Evolutionary conservation across 345 rosid genomes (phyloP), one percentile per base, ranked within the genome.

Genomic region (Gossypium mustelinum): DNA sequence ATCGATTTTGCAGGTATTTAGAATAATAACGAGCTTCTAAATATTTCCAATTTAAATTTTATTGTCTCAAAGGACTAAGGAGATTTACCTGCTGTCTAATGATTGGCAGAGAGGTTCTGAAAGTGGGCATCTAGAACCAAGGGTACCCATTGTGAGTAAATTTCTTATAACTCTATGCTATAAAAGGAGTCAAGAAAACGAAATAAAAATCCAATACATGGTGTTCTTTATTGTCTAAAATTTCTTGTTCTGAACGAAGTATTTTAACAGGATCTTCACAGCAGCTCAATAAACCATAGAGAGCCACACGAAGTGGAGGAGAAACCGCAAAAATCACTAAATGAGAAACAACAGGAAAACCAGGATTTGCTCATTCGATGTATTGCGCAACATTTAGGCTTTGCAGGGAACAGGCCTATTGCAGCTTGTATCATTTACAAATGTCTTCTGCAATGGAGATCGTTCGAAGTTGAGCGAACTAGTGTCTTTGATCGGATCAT

Each of bases 391-490:
- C 97, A 88, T 76, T 83, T 94, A 20, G 97, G 98, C 7, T 94
- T 89, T 76, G 84, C 91, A 10, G 89, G 85, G 69, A 90, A 90
- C 81, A 82, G 94, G 77, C 97, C 98, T 10, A 84, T 90, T 22
- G 92, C 97, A 67, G 98, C 97, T 48, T 94, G 98, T 79, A 90
- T 89, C 82, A 90, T 94, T 76, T 94, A 94, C 85, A 94, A 94
- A 81, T 90, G 97, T 77, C 89, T 94, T 58, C 72, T 94, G 81
- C 98, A 94, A 44, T 92, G 98, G 98, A 85, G 98, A 81, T 94
- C 98, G 24, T 94, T 94, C 82, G 98, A 94, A 85, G 98, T 94
- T 62, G 98, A 92, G 83, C 70, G 97, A 57, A 92, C 97, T 2
- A 90, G 97, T 41, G 92, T 94, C 65, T 94, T 94, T 66, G 98